Evolutionary conservation across 176 grass and related monocot genomes (phyloP), one percentile per base, ranked within the genome.

Genomic region (Ensete glaucum): DNA sequence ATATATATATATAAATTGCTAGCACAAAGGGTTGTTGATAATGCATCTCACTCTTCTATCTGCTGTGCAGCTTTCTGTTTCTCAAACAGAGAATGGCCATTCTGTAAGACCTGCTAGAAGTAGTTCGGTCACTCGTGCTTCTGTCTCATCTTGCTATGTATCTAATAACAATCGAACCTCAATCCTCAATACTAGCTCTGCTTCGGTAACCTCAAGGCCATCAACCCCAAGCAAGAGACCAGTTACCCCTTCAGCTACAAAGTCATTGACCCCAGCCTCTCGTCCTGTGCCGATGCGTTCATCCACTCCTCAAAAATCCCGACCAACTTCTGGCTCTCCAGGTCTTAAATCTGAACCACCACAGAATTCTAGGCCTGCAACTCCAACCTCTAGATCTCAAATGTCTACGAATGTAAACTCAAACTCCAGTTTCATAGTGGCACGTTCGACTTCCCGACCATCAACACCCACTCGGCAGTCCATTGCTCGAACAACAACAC

Each of bases 301-400:
- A 74, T 86, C 88, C 50, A 92, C 96, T 71, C 96, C 91, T 11
- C 63, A 82, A 15, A 92, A 82, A 85, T 82, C 21, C 67, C 74
- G n/a, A 14, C 69, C 87, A 67, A 76, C 50, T 27, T 19, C 59
- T 66, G 83, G 65, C 78, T 81, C 72, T 9, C 53, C 67, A 73
- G 75, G 67, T 79, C 54, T 49, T n/a, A 93, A 83, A 76, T 64
- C 20, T 56, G 74, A 21, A 73, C 80, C 84, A 69, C 63, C 82
- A 43, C 87, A 79, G 66, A 91, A 75, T 81, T 93, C 91, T 11
- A 87, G 96, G 77, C 81, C 88, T 76, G 85, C 86, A 76, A 96
- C 89, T 73, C 92, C 89, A 77, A 82, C 78, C 26, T 86, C 87
- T 56, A 82, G 84, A 26, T 64, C 86, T 73, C 83, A 59, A 76